Base-by-base conservation (phyloP, 371 early-diverging fungal species). In the Apophysomyces trapeziformis region DNA sequence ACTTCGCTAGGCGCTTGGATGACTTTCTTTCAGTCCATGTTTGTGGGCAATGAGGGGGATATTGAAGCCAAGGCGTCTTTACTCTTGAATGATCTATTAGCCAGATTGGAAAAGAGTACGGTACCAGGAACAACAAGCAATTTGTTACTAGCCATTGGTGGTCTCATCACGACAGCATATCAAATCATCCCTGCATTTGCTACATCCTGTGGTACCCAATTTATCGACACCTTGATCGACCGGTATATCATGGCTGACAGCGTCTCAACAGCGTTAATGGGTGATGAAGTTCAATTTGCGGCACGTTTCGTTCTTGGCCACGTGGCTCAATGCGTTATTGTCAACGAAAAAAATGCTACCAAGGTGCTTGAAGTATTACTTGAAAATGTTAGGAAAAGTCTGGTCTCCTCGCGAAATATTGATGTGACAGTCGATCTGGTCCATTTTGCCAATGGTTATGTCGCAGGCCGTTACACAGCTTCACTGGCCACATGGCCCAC, bases 201-300 rank as follows among this genome's bases (percentile, higher is more conserved):
- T 1, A 50, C 65, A 8, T 59, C 74, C 18, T 74, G 67, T 54
- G 78, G 78, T 4, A 68, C 58, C 12, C 69, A 71, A 14, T 12
- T 79, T 5, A 69, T 76, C 32, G 67, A 73, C 18, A 56, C 69
- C 0, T 44, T 80, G n/a, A 68, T 64, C 61, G 66, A 63, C 4
- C 70, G 71, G 44, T 77, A 77, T 60, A 62, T 77, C n/a, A n/a
- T 65, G 0, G 45, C 57, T 4, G 62, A 68, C 12, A 64, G 69
- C 14, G 56, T 69, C 7, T 75, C 78, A 12, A 66, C 76, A 1
- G 68, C 71, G 26, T 41, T 77, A 46, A 77, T 73, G 60, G 85
- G 85, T 58, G 88, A 87, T 43, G 88, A 87, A 62, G 85, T 87
- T 9, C 88, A 86, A 43, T 87, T 84, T 70, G 86, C 84, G 1